Base-by-base conservation (phyloP, 2,329 filamentous ascomycete species). In the Nemania sp. region DNA sequence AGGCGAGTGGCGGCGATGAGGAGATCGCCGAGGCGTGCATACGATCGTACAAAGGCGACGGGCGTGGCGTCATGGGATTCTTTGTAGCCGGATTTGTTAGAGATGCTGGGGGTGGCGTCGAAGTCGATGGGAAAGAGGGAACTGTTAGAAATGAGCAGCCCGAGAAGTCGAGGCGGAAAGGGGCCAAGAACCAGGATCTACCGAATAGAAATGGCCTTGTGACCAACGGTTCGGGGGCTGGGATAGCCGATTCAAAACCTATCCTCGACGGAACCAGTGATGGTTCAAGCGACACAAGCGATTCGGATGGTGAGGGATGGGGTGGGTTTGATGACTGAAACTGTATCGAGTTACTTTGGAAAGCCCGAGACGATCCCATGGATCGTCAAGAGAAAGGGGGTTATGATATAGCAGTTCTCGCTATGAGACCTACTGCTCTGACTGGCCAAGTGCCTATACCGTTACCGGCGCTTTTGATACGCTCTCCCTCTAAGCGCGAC, bases 31-130 rank as follows among this genome's bases (percentile, higher is more conserved):
- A 95, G 27, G 92, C 87, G 2, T 97, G 94, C 76, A 91, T 98
- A 64, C 85, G 95, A 66, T 93, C 93, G 35, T 90, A 92, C 79
- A 92, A 94, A 73, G 92, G 89, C 27, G 93, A 95, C 73, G 90
- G 90, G 10, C 88, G 92, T 70, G 93, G 94, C 0, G 92, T 94
- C 0, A 97, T 98, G 88, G 95, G 96, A 0, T 98, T 99, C 80
- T 99, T 99, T 74, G 92, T 98, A 22, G 93, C 89, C n/a, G 93
- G 87, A 0, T 97, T 99, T 79, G 86, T 93, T 2, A 85, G 92
- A 61, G 87, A 91, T 51, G 73, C 51, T 79, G 78, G 80, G 79
- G 68, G 73, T 49, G 69, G 68, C 29, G 68, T 69, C 20, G 71
- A 72, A 59, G 70, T 70, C 20, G 71, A 72, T 59, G 71, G 68